Percentiles rank a stretch among this genome's conserved stretches.
These are phyloP conservation scores for Tetradesmus lagerheimii DNA, from an alignment of 139 green algal species.

Conservation along the genomic window DNA sequence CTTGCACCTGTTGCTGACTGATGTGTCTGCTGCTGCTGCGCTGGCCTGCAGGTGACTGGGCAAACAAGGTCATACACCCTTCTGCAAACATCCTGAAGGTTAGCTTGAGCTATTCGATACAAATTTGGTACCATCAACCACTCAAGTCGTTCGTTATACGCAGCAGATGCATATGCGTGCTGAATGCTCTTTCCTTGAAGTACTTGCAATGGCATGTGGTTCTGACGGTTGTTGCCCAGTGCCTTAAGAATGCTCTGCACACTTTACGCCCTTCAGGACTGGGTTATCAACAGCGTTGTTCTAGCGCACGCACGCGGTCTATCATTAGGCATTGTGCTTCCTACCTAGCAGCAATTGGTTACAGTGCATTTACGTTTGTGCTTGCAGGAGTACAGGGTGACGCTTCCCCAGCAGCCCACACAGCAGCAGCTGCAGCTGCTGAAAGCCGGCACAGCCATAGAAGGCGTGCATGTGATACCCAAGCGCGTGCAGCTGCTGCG, in stretches of 20 bases:
- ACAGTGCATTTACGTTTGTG: neutral
- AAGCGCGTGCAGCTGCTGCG: constrained; percentile 53
- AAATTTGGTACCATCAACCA: too few species aligned
- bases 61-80: constrained; percentile 72
- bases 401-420: neutral
- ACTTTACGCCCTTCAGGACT: too few species aligned
- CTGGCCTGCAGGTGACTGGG: constrained; percentile 71
- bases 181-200: too few species aligned
- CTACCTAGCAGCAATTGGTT: neutral
- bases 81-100: constrained; percentile 71
- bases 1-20: neutral
- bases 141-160: too few species aligned
- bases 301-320: too few species aligned
- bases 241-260: too few species aligned
- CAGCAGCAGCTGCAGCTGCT: constrained; percentile 23
- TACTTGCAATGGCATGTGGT: too few species aligned
- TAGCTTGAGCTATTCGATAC: neutral
- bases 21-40: neutral
- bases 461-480: constrained; percentile 56
- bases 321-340: neutral
- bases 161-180: too few species aligned
- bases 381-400: constrained; percentile 43
- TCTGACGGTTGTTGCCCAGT: too few species aligned
- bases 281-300: too few species aligned
- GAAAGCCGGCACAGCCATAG: constrained; percentile 50